Evolutionary conservation across 2,329 filamentous ascomycete species (phyloP), one percentile per base, ranked within the genome.

Genomic region (Beauveria pseudobassiana): DNA sequence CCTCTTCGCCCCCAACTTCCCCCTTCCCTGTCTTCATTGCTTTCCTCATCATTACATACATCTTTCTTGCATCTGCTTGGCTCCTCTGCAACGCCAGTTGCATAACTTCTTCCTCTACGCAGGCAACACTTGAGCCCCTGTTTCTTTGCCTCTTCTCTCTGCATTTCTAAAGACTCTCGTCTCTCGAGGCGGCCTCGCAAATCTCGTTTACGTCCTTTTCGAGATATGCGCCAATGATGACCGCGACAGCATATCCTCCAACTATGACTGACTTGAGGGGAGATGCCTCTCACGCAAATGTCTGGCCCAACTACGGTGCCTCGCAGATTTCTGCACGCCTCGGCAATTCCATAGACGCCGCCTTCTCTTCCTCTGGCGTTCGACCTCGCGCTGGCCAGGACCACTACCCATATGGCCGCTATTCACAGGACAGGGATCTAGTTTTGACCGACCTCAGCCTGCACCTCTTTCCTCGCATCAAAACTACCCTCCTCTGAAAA

Each of bases 211-310:
- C 49, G n/a, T 18, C 38, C 55, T 59, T 64, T 62, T 63, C 65
- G 66, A 70, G 78, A 77, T 24, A 83, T 82, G 80, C 71, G 77
- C 80, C 75, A 80, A 85, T 85, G 81, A 84, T 82, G 78, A 82
- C 82, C 76, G 81, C 80, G 71, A 76, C 81, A 73, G 82, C 82
- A 67, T 83, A 85, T 74, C 80, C 82, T 76, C 79, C 80, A 71
- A 82, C 78, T 72, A 85, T 86, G 83, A 81, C 83, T 80, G 83
- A 85, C 72, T 73, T 86, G 77, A 84, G 84, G 79, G 76, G 77
- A 71, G 83, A 86, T 74, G 75, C 81, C 70, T 74, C 79, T 71
- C 82, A 84, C 73, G 77, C 79, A 68, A 79, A 77, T 72, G 74
- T 86, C 68, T 86, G 83, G 83, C 76, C 81, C 68, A 82, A 77